Evolutionary conservation across 2,329 filamentous ascomycete genomes (phyloP).

Genomic region (Epichloe festucae): DNA sequence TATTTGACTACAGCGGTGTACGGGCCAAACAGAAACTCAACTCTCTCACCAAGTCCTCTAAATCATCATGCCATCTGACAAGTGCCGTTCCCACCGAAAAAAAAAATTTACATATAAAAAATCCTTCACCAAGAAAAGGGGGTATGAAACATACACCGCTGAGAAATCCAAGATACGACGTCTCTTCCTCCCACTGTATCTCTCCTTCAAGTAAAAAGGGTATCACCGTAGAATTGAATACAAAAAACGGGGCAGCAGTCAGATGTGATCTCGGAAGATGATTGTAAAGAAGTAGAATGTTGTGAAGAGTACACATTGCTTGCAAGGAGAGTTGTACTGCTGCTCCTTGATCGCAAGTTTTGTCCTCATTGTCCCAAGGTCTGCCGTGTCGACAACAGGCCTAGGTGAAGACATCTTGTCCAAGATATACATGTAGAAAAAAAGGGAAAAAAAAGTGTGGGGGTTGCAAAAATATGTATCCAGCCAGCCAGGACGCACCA

Average conservation of each 20-base stretch:
- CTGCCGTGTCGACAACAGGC: not conserved
- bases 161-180: not conserved
- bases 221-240: conserved; percentile 22
- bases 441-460: conserved; percentile 2
- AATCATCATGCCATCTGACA: not conserved
- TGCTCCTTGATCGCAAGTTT: not conserved
- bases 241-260: conserved; percentile 9
- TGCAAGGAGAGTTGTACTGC: not conserved
- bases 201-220: conserved; percentile 12
- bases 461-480: conserved; percentile 7
- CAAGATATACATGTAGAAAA: conserved; percentile 7
- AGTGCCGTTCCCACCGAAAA: too few species aligned
- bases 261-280: conserved; percentile 8
- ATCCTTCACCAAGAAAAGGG: not conserved
- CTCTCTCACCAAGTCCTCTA: too few species aligned
- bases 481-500: conserved; percentile 13
- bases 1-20: too few species aligned
- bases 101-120: not conserved
- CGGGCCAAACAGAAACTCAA: too few species aligned
- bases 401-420: conserved; percentile 14
- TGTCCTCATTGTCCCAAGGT: not conserved
- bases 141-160: not conserved
- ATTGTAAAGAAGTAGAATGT: conserved; percentile 5
- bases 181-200: not conserved
- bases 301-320: not conserved